A percentile compares a stretch with the other conserved stretches of the same genome.
Evolutionary conservation across 1,284 basidiomycete genomes (phyloP).

Genomic region (Nidula niveotomentosa): DNA sequence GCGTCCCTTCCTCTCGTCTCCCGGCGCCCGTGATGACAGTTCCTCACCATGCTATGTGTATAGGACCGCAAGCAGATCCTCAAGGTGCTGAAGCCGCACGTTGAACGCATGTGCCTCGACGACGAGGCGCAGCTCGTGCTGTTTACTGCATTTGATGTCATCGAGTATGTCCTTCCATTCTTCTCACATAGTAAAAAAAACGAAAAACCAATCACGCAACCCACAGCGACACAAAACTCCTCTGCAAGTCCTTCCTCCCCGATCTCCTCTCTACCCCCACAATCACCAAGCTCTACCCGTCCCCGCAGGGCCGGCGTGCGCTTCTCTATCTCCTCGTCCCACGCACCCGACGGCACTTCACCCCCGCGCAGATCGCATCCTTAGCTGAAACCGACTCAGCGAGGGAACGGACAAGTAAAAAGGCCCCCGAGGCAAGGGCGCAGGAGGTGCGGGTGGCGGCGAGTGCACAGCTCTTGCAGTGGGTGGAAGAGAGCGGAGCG

Average conservation of each 20-base stretch:
- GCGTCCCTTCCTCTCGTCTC: conserved; percentile 3
- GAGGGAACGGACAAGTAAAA: conserved; percentile 76
- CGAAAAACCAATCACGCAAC: not conserved
- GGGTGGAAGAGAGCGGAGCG: conserved; percentile 60
- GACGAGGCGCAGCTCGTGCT: conserved; percentile 87
- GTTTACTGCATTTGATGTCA: conserved; percentile 84
- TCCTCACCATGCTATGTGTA: not conserved
- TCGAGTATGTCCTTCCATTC: conserved; percentile 59
- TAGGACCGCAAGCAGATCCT: conserved; percentile 88
- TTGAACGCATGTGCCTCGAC: conserved; percentile 82
- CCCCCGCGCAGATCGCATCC: conserved; percentile 69
- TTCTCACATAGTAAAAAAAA: no score
- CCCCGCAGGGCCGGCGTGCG: conserved; percentile 71
- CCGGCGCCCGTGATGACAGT: not conserved
- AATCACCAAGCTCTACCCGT: conserved; percentile 43
- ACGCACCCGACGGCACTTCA: conserved; percentile 78
- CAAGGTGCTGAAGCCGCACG: conserved; percentile 83
- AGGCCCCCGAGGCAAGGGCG: conserved; percentile 58
- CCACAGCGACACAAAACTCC: conserved; percentile 82
- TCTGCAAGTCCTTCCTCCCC: conserved; percentile 73
- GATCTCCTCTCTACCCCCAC: conserved; percentile 57
- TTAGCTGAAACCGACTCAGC: conserved; percentile 72
- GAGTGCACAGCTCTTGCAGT: conserved; percentile 66
- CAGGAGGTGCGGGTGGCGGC: conserved; percentile 72
- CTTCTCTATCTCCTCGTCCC: conserved; percentile 82